phyloP scores from a whole-genome alignment of 2,329 filamentous ascomycete genomes.

The Furcasterigmium sp. region DNA sequence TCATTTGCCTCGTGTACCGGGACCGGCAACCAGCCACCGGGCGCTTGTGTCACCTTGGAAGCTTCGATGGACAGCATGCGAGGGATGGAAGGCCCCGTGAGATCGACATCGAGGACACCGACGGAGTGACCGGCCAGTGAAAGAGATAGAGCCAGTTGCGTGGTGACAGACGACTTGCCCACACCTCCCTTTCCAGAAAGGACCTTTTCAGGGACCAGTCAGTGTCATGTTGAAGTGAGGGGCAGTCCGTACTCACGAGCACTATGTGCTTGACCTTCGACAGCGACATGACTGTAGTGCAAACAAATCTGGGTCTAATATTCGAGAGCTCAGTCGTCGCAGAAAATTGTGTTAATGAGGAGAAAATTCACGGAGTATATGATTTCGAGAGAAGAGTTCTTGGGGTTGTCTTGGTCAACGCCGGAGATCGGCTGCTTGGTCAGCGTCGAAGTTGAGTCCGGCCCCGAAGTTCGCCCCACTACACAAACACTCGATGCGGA shows the following conservation, averaged over 20 bases:
- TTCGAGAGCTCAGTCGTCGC: no score
- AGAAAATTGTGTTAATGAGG: no score
- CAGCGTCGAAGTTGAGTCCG: no score
- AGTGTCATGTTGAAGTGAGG: background rate
- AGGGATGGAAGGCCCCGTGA: conserved; percentile 94
- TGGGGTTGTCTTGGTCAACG: no score
- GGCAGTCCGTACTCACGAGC: conserved; percentile 44
- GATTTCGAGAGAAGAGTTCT: no score
- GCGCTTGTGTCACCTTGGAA: conserved; percentile 84
- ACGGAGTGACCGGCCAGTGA: conserved; percentile 82
- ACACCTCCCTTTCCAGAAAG: conserved; percentile 97
- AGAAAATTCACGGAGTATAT: no score
- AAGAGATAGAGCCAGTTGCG: conserved; percentile 87
- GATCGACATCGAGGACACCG: conserved; percentile 91
- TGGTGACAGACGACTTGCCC: conserved; percentile 96
- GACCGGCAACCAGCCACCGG: conserved; percentile 89
- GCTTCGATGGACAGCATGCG: conserved; percentile 88
- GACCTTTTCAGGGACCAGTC: conserved; percentile 37
- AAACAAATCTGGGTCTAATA: no score
- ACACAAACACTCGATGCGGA: no score
- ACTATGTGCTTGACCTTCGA: conserved; percentile 71
- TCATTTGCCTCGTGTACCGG: conserved; percentile 64
- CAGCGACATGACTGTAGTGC: no score
- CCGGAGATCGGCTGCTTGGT: no score
- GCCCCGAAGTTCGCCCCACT: no score